These are phyloP conservation scores for Monoraphidium neglectum DNA, from an alignment of 139 green algal genomes.

Conservation along the genomic window DNA sequence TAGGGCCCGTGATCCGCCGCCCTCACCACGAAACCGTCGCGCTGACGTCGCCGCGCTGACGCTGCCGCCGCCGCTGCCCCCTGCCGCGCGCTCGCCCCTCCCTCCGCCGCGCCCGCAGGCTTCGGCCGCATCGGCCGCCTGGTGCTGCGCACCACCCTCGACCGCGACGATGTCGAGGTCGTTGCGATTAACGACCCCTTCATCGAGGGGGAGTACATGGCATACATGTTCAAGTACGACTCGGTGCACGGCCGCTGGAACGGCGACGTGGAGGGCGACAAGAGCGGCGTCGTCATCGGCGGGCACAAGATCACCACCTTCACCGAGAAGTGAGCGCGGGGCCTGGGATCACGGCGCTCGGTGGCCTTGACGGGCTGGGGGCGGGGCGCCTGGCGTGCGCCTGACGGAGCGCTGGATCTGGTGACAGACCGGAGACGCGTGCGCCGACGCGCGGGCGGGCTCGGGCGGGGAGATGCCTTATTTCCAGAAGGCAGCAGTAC, in stretches of 20 bases:
- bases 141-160: constrained; percentile 65
- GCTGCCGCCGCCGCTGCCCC: neutral
- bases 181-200: constrained; percentile 93
- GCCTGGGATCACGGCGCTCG: too few relatives aligned
- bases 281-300: constrained; percentile 68
- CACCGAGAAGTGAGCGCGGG: constrained; percentile 55
- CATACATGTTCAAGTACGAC: constrained; percentile 95
- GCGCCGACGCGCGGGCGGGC: too few relatives aligned
- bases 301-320: constrained; percentile 76
- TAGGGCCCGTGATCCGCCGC: neutral
- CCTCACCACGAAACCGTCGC: neutral
- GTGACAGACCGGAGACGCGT: too few relatives aligned
- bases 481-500: too few relatives aligned
- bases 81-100: too few relatives aligned
- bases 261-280: constrained; percentile 46
- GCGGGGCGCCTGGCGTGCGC: too few relatives aligned
- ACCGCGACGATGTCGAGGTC: constrained; percentile 82
- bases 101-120: constrained; percentile 43
- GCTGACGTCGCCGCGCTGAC: neutral
- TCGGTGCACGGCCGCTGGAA: constrained; percentile 75
- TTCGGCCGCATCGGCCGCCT: constrained; percentile 89
- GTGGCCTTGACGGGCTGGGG: too few relatives aligned
- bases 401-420: too few relatives aligned
- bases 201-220: constrained; percentile 66
- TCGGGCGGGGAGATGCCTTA: too few relatives aligned